Evolutionary conservation across 1,139 yeast genomes (phyloP), one percentile per base, ranked within the genome.

Genomic region (Scheffersomyces quercinus): DNA sequence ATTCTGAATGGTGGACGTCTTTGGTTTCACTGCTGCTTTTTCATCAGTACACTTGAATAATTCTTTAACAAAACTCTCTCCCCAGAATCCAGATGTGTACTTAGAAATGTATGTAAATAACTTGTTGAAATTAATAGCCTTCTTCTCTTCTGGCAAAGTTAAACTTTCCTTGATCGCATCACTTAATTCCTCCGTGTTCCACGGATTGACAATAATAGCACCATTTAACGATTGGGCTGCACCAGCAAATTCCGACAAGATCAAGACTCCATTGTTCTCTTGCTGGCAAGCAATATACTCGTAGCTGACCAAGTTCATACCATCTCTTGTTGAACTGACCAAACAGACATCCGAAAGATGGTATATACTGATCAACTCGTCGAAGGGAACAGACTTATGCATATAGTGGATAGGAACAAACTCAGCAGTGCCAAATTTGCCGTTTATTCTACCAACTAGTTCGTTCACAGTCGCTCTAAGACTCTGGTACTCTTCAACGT

Each of bases 181-280:
- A 30, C 96, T 82, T 59, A 93, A 68, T 55, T 95, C 99, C 55
- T 95, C 99, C 13, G 93, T 91, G 64, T 91, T 93, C 99, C 99
- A 93, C 3, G 99, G 99, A 60, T 93, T 93, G 29, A 93, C 96
- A 48, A 93, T 83, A 16, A 93, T 65, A 1, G 97, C 90, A 24
- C 99, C 99, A 60, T 93, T 93, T 50, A 93, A 73, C 0, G 95
- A 85, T 67, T 93, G 99, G 0, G 99, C 98, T n/a, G 99, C 99
- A 38, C 99, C 99, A 0, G 99, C 95, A 69, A 93, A 93, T 66
- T 93, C 99, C 38, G 95, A 85, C 48, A 93, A 68, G 39, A 93
- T 86, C 53, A 93, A 74, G 3, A 89, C 82, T 7, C 99, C 99
- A 51, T 89, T 85, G 47, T 83, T 83, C 39, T 84, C 84, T 54